phyloP scores from a whole-genome alignment of 305 asterid genomes.

The Rubia balearica region DNA sequence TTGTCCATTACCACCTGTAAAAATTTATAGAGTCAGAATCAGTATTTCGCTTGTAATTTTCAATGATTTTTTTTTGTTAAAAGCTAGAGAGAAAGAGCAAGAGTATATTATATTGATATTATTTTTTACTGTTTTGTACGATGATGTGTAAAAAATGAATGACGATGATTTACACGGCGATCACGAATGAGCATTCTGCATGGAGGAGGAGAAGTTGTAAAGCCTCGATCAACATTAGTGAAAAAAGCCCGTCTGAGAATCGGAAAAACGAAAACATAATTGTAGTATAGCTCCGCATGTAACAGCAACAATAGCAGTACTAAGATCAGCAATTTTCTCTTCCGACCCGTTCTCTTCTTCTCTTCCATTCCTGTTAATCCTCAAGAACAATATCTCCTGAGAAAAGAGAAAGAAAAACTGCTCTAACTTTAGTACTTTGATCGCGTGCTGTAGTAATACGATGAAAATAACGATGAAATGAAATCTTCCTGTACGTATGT shows the following conservation, averaged over 20 bases:
- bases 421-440: background rate
- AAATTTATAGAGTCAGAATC: no score
- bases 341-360: background rate
- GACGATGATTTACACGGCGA: background rate
- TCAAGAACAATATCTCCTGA: background rate
- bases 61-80: no score
- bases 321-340: background rate
- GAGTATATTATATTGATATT: no score
- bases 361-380: background rate
- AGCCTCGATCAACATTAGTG: background rate
- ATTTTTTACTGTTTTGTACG: no score
- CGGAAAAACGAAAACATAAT: background rate
- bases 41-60: no score
- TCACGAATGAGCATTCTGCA: background rate
- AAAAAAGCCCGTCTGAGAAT: background rate
- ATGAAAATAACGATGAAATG: background rate
- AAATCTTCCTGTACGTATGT: background rate
- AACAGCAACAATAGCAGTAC: background rate
- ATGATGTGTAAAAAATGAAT: background rate
- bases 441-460: background rate
- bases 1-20: constrained; percentile 56
- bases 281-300: background rate
- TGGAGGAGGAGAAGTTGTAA: background rate
- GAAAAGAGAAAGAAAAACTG: no score
- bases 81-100: no score